These are phyloP conservation scores for Butyriboletus loyo DNA, from an alignment of 768 basidiomycete species.

Conservation along the genomic window DNA sequence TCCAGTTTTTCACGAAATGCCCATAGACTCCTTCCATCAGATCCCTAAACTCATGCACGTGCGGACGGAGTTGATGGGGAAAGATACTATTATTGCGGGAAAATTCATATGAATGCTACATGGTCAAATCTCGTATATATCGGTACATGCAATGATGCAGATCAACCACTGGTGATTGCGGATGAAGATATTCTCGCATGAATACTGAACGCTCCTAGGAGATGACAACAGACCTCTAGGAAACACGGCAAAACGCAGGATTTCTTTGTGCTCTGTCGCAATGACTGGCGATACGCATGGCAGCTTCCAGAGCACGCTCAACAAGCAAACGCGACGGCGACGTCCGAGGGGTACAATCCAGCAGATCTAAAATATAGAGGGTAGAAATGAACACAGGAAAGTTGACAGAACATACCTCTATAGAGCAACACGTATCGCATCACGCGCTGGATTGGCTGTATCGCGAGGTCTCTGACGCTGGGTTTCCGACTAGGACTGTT, in stretches of 20 bases:
- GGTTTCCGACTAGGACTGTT: slow-evolving; percentile 18
- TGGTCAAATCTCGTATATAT: neutral
- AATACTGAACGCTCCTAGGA: neutral
- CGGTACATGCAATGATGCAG: neutral
- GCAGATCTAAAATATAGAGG: slow-evolving; percentile 41
- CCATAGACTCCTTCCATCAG: slow-evolving; percentile 6
- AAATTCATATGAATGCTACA: slow-evolving; percentile 14
- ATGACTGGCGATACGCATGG: slow-evolving; percentile 54
- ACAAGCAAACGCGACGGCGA: slow-evolving; percentile 52
- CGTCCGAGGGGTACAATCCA: slow-evolving; percentile 45
- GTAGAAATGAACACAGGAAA: neutral
- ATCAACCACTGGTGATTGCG: neutral
- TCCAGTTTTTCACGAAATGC: neutral
- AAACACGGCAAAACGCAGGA: slow-evolving; percentile 38
- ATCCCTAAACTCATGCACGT: slow-evolving; percentile 28
- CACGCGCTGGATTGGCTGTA: slow-evolving; percentile 62
- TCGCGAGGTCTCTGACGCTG: slow-evolving; percentile 55
- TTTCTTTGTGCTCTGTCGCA: slow-evolving; percentile 63
- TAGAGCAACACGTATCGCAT: slow-evolving; percentile 61
- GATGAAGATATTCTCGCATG: neutral
- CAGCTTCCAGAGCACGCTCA: slow-evolving; percentile 55
- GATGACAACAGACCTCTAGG: slow-evolving; percentile 5
- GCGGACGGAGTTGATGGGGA: slow-evolving; percentile 30
- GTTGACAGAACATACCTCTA: slow-evolving; percentile 41
- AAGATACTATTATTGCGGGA: slow-evolving; percentile 31